Percentiles rank a stretch among this genome's conserved stretches.
Conservation (phyloP, 2,329 filamentous ascomycete genomes). For the Thielaviopsis euricoi region DNA sequence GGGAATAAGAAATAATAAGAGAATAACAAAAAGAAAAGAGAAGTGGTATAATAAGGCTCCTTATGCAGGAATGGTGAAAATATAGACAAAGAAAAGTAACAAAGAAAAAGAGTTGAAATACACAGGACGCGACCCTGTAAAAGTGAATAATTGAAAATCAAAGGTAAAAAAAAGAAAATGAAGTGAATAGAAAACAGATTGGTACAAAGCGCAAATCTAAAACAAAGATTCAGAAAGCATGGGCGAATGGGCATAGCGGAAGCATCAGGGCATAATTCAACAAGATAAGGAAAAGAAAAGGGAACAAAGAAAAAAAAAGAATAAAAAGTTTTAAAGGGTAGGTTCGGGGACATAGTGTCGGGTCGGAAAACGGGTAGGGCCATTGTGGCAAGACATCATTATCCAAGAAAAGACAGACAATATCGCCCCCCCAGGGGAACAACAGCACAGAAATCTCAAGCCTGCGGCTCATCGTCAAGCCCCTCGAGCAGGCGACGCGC, state of each 20-base stretch:
- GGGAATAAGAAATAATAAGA: neutral
- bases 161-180: neutral
- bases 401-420: too few relatives aligned
- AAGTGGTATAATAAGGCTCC: neutral
- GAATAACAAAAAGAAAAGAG: neutral
- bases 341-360: neutral
- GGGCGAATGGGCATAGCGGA: constrained; percentile 4
- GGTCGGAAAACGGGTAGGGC: neutral
- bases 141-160: neutral
- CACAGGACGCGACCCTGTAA: neutral
- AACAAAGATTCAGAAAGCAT: constrained; percentile 1
- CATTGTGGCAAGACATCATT: too few relatives aligned
- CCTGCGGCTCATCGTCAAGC: constrained; percentile 27
- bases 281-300: constrained; percentile 10
- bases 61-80: neutral
- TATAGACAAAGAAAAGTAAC: neutral
- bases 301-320: neutral
- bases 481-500: constrained; percentile 61
- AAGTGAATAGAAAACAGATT: neutral
- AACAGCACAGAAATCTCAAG: neutral
- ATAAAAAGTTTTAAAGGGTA: neutral
- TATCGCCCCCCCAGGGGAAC: too few relatives aligned
- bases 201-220: constrained; percentile 9
- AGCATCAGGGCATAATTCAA: constrained; percentile 7
- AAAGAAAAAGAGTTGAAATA: neutral